These are phyloP conservation scores for Claviceps citrina DNA, from an alignment of 2,329 filamentous ascomycete species.

Conservation along the genomic window DNA sequence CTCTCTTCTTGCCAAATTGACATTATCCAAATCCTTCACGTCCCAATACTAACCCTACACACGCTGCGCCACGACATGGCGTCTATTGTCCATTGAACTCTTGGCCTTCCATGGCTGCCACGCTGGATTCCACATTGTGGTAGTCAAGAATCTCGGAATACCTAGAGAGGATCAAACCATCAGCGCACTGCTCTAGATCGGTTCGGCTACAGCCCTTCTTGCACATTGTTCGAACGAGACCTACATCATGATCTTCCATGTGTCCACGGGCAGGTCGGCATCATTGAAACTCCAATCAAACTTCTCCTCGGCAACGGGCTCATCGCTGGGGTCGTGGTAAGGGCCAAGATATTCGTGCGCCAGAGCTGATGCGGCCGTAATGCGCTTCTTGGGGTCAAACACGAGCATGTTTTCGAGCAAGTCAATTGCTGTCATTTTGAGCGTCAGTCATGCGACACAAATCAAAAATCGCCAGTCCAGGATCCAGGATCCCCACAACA, in stretches of 20 bases:
- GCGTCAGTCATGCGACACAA: neutral
- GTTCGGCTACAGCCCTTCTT: too few species aligned
- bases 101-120: slow-evolving; percentile 23
- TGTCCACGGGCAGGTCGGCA: slow-evolving; percentile 89
- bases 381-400: slow-evolving; percentile 92
- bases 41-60: slow-evolving; percentile 2
- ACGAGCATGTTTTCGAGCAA: slow-evolving; percentile 94
- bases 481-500: neutral
- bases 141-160: slow-evolving; percentile 98
- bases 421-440: slow-evolving; percentile 57
- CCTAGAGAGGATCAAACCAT: slow-evolving; percentile 35
- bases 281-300: slow-evolving; percentile 99
- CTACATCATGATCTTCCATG: slow-evolving; percentile 99
- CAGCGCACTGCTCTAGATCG: neutral
- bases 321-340: slow-evolving; percentile 94
- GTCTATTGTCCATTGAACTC: slow-evolving; percentile 22
- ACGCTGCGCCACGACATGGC: neutral
- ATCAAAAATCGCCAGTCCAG: neutral
- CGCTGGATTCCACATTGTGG: slow-evolving; percentile 66
- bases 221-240: slow-evolving; percentile 13
- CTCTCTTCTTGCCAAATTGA: slow-evolving; percentile 1
- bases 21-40: slow-evolving; percentile 5
- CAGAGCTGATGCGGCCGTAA: slow-evolving; percentile 73
- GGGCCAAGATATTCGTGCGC: slow-evolving; percentile 86
- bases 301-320: slow-evolving; percentile 89